phyloP scores from a whole-genome alignment of 2,329 filamentous ascomycete genomes.

The Aspergillus jensenii region DNA sequence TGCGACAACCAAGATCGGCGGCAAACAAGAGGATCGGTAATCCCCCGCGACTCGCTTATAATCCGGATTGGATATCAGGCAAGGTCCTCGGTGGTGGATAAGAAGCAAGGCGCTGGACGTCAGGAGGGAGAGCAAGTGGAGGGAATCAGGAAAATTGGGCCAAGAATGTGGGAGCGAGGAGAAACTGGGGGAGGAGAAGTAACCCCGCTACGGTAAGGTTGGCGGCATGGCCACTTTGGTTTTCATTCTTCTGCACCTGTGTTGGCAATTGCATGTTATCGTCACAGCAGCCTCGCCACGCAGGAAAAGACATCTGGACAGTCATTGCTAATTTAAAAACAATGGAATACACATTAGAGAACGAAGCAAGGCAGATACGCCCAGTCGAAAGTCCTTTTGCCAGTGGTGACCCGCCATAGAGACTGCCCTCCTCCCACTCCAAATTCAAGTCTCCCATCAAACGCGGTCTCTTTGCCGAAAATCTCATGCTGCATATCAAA shows the following conservation, averaged over 20 bases:
- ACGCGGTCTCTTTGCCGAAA: background rate
- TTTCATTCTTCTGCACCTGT: background rate
- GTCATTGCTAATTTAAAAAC: background rate
- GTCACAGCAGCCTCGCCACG: too few species aligned
- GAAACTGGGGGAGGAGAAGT: slow-evolving; percentile 1
- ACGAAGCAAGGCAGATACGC: background rate
- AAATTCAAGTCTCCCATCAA: background rate
- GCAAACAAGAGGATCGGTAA: slow-evolving; percentile 2
- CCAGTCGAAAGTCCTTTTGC: background rate
- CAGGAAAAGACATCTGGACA: too few species aligned
- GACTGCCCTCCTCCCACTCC: background rate
- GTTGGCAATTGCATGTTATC: too few species aligned
- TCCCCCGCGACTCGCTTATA: background rate
- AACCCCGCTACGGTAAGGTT: slow-evolving; percentile 2
- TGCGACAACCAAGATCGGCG: slow-evolving; percentile 9
- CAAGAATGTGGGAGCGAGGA: background rate
- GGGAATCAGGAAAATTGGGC: background rate
- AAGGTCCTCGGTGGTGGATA: background rate
- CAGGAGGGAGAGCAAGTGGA: background rate
- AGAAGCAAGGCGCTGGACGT: background rate
- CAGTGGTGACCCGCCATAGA: background rate
- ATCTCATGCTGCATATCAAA: background rate
- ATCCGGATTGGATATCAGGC: background rate
- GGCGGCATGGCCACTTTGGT: background rate
- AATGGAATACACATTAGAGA: background rate